Base-by-base conservation (phyloP, 495 filamentous ascomycete genomes). In the Rostrohypoxylon terebratum region DNA sequence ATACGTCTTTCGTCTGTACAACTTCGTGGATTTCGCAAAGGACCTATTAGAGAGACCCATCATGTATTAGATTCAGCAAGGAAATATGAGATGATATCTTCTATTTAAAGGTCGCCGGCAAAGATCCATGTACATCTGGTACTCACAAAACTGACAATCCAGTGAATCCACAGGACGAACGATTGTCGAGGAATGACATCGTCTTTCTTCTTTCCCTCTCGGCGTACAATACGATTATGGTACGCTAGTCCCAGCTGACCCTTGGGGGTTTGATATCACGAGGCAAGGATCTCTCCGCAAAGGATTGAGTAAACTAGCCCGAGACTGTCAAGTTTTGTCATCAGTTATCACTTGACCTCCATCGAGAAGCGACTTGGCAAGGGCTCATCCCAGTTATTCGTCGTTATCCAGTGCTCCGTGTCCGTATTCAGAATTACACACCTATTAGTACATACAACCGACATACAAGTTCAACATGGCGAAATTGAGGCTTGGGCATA, bases 371-470 rank as follows among this genome's bases (percentile, higher is more conserved):
- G 16, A 45, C 42, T 45, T 45, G 57, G 51, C 61, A 63, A 67
- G 66, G 53, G 25, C 34, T 18, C 42, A 65, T 61, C 70, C 63
- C 47, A 60, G 59, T 51, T 65, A 50, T 54, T 60, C 59, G 60
- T 63, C 58, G 44, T 53, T 59, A 25, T 45, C 48, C 33, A 42
- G 69, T 18, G 36, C 59, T 72, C 65, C 65, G 70, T 69, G 61
- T 64, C 65, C 65, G 65, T 73, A 73, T 73, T 60, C 59, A 68
- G 70, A 73, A 65, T 68, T 73, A 58, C 42, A 50, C 68, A 62
- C 28, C 28, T 28, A 28, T 28, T 28, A 28, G 28, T 73, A 58
- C 42, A 50, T 65, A 62, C 44, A 50, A 66, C 64, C 45, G 42
- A 45, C 23, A 68, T 50, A 50, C 47, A 23, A n/a, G n/a, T n/a